Base-by-base conservation (phyloP, 2,329 filamentous ascomycete genomes). In the Camptophora hylomeconis region DNA sequence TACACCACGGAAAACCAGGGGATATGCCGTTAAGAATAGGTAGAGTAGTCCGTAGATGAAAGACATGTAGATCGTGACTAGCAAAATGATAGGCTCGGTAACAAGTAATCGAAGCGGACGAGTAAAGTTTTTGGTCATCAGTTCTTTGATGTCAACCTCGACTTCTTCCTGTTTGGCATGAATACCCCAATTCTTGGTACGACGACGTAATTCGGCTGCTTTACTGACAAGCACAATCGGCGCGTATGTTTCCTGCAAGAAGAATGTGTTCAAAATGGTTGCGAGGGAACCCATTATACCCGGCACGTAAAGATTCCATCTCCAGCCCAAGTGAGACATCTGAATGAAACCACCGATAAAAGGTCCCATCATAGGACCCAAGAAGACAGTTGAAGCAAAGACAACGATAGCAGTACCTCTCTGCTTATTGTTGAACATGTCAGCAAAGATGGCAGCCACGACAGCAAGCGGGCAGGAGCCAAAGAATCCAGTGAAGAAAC, bases 141-240 rank as follows among this genome's bases (percentile, higher is more conserved):
- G 45, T 31, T 65, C 61, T 5, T 49, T 51, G 33, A 67, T 52
- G 37, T 67, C 63, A 19, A 66, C 54, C 41, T 67, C 63, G 26
- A 67, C 61, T 48, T 66, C 62, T 37, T 68, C 65, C 33, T 61
- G 55, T 42, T 67, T 67, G n/a, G 69, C 69, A 41, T 73, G 69
- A 28, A 72, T 71, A 7, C 67, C 67, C 67, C 67, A 72, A 37
- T 72, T 72, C 45, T 61, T 61, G 2, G 67, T 72, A 15, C 63
- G 48, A 18, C 68, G 57, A 17, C 67, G 54, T 2, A 72, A 46
- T 35, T 70, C 65, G 3, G 58, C 48, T 3, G 68, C 67, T 42
- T 74, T 74, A 10, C 54, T 48, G 20, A 73, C 61, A 3, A 74
- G 54, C 9, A 74, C 63, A 1, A 71, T 57, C 0, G 69, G 69